phyloP scores from a whole-genome alignment of 164 flowering plant genomes.

The Piper betle region DNA sequence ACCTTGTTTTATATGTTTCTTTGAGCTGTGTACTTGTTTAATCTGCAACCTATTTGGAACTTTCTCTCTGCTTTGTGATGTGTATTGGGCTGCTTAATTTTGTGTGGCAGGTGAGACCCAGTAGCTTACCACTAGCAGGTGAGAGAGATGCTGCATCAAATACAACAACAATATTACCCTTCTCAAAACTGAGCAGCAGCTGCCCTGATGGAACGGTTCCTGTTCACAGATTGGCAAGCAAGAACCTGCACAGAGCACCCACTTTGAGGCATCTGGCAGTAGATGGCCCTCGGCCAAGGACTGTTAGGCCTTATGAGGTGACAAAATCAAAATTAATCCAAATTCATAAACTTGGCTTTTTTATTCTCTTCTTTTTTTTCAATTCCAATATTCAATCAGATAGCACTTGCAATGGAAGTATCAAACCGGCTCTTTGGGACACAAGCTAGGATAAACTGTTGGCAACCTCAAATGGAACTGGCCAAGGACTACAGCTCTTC shows the following conservation, averaged over 20 bases:
- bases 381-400: not conserved
- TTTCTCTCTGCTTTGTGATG: not conserved
- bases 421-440: not conserved
- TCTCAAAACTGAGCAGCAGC: not conserved
- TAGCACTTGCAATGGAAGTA: not conserved
- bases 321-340: not conserved
- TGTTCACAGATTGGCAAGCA: not conserved
- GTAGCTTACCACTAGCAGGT: not conserved
- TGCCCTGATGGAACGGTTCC: conserved; percentile 7
- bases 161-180: not conserved
- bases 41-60: not conserved
- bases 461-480: not conserved
- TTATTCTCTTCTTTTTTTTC: not conserved
- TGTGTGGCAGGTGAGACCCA: not conserved
- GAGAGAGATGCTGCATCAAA: not conserved
- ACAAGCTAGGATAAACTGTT: not conserved
- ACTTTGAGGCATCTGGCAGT: not conserved
- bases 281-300: not conserved
- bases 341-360: not conserved
- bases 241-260: conserved; percentile 1
- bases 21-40: not conserved
- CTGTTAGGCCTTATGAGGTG: not conserved
- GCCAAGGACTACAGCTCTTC: not conserved
- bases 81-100: too few species aligned
- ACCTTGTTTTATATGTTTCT: too few species aligned